phyloP scores from a whole-genome alignment of 2,329 filamentous ascomycete genomes.

The Trichophyton simii region DNA sequence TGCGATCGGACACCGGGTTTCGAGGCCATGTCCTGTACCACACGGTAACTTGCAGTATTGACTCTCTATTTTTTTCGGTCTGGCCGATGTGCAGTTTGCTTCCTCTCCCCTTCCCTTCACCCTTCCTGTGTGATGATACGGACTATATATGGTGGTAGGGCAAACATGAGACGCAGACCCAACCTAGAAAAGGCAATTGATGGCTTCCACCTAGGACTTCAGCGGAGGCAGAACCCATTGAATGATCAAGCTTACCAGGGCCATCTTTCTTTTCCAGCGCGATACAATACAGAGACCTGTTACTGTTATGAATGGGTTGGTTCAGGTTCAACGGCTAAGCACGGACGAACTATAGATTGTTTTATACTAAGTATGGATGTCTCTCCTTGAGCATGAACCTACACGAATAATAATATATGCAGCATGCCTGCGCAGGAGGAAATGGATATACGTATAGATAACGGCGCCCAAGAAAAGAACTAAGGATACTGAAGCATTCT shows the following conservation, averaged over 20 bases:
- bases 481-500: neutral
- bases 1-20: neutral
- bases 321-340: neutral
- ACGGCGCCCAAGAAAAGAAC: neutral
- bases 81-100: neutral
- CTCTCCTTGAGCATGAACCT: neutral
- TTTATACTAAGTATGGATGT: neutral
- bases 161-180: neutral
- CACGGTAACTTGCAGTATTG: neutral
- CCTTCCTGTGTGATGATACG: too few relatives aligned
- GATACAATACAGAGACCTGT: neutral
- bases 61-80: neutral
- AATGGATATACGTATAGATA: neutral
- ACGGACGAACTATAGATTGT: neutral
- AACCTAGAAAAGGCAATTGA: too few relatives aligned
- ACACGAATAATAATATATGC: neutral
- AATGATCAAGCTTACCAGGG: neutral
- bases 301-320: neutral
- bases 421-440: neutral
- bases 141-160: neutral
- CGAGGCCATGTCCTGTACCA: neutral
- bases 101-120: neutral
- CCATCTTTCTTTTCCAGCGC: neutral
- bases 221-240: neutral
- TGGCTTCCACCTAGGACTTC: too few relatives aligned